Base-by-base conservation (phyloP, 441 rosid species). In the Croton setiger region DNA sequence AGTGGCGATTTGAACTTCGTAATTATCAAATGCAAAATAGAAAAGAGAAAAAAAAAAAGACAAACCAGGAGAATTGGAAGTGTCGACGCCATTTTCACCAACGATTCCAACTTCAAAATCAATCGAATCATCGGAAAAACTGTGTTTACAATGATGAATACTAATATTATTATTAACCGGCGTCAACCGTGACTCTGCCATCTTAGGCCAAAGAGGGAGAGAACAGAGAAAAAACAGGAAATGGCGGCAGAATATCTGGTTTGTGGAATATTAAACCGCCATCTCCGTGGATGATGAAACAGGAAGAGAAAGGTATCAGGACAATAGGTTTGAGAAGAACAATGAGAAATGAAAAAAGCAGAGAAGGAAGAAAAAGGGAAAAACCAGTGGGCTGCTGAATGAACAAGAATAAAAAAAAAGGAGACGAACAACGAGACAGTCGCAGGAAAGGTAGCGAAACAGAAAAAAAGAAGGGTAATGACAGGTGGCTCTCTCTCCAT, bases 21-120 rank as follows among this genome's bases (percentile, higher is more conserved):
- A 17, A 35, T 70, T 80, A 60, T 27, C 31, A 27, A 27, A 27
- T 27, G 31, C 31, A 27, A 27, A 27, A 27, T 27, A 48, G 52
- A 48, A 14, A 48, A 15, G 1, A 8, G 37, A 27, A n/a, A 12
- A 23, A 21, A 5, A 48, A 41, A 27, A 20, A n/a, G 2, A 51
- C 66, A 68, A 60, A 82, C 86, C 85, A 5, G 81, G 35, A 49
- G 82, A 74, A 69, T 43, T 54, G 35, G 76, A 60, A 18, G 68
- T 36, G 52, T 31, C 71, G 52, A 43, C 71, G 72, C 65, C 66
- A 43, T 72, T 63, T 10, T 61, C 66, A 57, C 43, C 55, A 7
- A 43, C 45, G 70, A 59, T 62, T 52, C 68, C 76, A 17, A 70
- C 53, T 2, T 51, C 73, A 12, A 68, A 17, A 35, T 70, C 82